Percentiles rank a stretch among this genome's conserved stretches.
Evolutionary conservation across 1,284 basidiomycete species (phyloP).

Genomic region (Mycena sp.): DNA sequence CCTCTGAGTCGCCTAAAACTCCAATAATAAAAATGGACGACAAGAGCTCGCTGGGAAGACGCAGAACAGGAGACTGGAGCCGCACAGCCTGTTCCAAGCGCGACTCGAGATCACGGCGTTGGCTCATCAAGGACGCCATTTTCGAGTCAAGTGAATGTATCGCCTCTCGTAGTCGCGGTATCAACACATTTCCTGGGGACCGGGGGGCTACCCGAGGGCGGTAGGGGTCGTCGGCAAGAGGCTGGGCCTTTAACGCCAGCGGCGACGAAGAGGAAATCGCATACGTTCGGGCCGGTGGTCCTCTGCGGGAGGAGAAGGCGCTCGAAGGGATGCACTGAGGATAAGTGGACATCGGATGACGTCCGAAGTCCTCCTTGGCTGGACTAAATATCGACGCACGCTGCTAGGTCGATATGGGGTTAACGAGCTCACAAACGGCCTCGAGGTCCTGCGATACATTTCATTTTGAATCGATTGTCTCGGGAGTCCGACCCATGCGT

Average conservation of each 20-base stretch:
- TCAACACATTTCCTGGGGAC: constrained; percentile 56
- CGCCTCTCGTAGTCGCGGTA: constrained; percentile 78
- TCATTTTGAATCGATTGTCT: constrained; percentile 22
- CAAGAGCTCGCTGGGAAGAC: constrained; percentile 80
- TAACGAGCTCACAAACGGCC: constrained; percentile 54
- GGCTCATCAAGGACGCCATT: constrained; percentile 71
- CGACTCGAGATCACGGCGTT: constrained; percentile 71
- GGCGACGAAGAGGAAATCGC: constrained; percentile 13
- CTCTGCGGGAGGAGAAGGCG: constrained; percentile 15
- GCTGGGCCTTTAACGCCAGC: background rate
- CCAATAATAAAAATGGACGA: constrained; percentile 79
- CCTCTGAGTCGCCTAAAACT: constrained; percentile 69
- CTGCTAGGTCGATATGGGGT: constrained; percentile 50
- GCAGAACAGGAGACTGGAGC: constrained; percentile 76
- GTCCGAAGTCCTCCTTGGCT: constrained; percentile 15
- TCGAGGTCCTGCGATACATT: constrained; percentile 40
- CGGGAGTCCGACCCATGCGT: constrained; percentile 58
- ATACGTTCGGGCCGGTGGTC: constrained; percentile 18
- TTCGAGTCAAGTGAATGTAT: constrained; percentile 72
- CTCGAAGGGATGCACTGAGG: constrained; percentile 24
- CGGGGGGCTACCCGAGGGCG: constrained; percentile 38
- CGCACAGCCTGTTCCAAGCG: constrained; percentile 78
- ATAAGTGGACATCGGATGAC: constrained; percentile 29
- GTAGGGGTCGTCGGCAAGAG: constrained; percentile 35
- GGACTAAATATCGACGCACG: constrained; percentile 28